Evolutionary conservation across 139 green algal species (phyloP).

Genomic region (Pleodorina starrii): DNA sequence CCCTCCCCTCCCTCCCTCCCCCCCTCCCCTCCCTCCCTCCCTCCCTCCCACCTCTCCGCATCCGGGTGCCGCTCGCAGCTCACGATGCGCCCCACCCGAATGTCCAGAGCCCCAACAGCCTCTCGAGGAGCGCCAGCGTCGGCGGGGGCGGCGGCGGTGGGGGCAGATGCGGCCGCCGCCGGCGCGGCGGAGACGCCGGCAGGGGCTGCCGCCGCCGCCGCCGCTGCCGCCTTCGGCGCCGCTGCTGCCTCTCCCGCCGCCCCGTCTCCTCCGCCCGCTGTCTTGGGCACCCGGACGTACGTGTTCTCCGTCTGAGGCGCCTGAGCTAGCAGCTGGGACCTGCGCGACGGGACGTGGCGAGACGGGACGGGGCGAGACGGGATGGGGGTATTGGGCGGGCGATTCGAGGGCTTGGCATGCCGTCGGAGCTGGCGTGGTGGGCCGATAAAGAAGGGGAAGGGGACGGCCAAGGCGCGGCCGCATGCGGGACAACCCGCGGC

Average conservation of each 20-base stretch:
- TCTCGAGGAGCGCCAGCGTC: not conserved
- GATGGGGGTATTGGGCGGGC: too few species aligned
- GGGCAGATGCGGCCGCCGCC: not conserved
- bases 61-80: constrained; percentile 77
- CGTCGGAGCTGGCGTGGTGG: too few species aligned
- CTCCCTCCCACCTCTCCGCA: constrained; percentile 70
- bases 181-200: not conserved
- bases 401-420: too few species aligned
- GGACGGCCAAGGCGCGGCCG: too few species aligned
- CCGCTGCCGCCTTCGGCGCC: not conserved
- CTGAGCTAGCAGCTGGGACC: constrained; percentile 64
- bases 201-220: not conserved
- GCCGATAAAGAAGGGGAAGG: too few species aligned
- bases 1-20: too few species aligned
- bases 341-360: constrained; percentile 22
- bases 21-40: not conserved
- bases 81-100: constrained; percentile 80
- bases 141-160: not conserved
- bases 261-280: constrained; percentile 33
- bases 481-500: too few species aligned
- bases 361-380: not conserved
- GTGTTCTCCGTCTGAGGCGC: constrained; percentile 65
- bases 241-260: not conserved
- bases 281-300: constrained; percentile 80
- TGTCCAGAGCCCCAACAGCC: constrained; percentile 65